Evolutionary conservation across 306 rosid species (phyloP).

Genomic region (Dryas drummondii): DNA sequence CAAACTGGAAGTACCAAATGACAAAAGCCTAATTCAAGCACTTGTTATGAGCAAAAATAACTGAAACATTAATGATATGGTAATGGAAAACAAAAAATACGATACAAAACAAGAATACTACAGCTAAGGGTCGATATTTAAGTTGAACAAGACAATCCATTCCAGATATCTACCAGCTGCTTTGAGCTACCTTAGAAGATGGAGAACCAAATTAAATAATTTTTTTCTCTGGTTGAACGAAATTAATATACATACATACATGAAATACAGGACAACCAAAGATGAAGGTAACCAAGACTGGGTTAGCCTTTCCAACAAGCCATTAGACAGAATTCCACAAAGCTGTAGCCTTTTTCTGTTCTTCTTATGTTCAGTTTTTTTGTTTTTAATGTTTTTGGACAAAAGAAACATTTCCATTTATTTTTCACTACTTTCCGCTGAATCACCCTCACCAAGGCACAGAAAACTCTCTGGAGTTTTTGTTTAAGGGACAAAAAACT

Average conservation of each 20-base stretch:
- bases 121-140: constrained; percentile 9
- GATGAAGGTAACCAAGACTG: not conserved
- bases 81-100: not conserved
- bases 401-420: constrained; percentile 16
- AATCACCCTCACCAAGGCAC: constrained; percentile 30
- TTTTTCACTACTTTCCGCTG: constrained; percentile 17
- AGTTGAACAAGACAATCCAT: not conserved
- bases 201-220: not conserved
- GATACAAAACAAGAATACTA: not conserved
- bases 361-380: not conserved
- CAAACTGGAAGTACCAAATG: no score
- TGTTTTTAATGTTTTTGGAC: not conserved
- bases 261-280: not conserved
- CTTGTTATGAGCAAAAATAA: no score
- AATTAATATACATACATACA: constrained; percentile 17
- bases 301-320: not conserved
- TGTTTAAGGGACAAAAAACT: constrained; percentile 15
- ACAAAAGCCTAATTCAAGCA: no score
- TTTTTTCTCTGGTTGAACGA: constrained; percentile 13
- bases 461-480: constrained; percentile 11
- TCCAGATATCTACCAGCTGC: not conserved
- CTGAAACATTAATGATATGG: not conserved
- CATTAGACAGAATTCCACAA: not conserved
- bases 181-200: not conserved
- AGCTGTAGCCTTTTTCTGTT: not conserved